phyloP scores from a whole-genome alignment of 495 filamentous ascomycete species.

The Xylaria acuta region DNA sequence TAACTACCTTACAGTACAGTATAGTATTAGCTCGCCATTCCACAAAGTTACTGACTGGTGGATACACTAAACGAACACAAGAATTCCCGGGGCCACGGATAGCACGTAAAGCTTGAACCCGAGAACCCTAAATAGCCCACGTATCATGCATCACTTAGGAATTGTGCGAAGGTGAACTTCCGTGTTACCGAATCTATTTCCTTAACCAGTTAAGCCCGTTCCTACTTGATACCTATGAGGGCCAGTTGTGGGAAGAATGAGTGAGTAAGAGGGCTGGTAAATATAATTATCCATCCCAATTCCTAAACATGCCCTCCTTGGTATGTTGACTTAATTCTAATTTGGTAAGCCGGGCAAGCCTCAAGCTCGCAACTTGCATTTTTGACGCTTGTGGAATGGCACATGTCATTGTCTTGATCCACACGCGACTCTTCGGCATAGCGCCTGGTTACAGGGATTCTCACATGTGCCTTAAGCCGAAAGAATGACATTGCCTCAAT shows the following conservation, averaged over 20 bases:
- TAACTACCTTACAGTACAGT: no score
- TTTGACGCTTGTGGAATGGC: slow-evolving; percentile 9
- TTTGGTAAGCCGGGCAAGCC: background rate
- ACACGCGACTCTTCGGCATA: slow-evolving; percentile 10
- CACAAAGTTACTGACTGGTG: background rate
- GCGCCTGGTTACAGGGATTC: background rate
- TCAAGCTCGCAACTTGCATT: background rate
- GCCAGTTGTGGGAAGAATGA: background rate
- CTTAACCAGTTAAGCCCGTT: background rate
- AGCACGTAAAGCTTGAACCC: background rate
- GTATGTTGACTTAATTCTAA: background rate
- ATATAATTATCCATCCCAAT: no score
- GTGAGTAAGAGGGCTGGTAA: background rate
- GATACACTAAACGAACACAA: background rate
- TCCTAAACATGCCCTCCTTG: background rate
- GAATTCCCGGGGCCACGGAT: background rate
- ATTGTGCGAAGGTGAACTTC: background rate
- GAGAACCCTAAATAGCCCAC: no score
- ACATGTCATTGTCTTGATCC: slow-evolving; percentile 2
- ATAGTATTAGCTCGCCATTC: background rate
- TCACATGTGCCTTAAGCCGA: background rate
- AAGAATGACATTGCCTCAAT: background rate
- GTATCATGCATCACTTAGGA: no score
- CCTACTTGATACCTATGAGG: background rate
- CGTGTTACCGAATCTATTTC: background rate